These are phyloP conservation scores for Bertia moriformis DNA, from an alignment of 2,329 filamentous ascomycete species.

Conservation along the genomic window DNA sequence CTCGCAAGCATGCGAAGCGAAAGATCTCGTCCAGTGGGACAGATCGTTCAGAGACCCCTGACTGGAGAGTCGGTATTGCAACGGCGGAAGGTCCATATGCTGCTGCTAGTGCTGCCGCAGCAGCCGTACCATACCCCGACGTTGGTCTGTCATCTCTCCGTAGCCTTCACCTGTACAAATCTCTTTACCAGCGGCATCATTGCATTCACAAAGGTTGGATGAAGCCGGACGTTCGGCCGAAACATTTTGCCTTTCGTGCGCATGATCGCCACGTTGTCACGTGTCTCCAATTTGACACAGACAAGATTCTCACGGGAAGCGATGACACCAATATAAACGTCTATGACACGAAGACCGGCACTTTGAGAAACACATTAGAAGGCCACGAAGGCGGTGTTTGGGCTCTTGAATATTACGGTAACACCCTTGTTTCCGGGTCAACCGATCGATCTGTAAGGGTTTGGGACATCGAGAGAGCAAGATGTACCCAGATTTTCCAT, in stretches of 20 bases:
- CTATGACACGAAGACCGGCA: slow-evolving; percentile 91
- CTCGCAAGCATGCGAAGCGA: neutral
- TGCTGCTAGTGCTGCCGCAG: slow-evolving; percentile 69
- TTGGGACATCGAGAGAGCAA: slow-evolving; percentile 89
- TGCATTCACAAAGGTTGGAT: slow-evolving; percentile 90
- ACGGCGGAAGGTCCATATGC: slow-evolving; percentile 70
- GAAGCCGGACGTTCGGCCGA: slow-evolving; percentile 66
- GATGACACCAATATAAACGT: slow-evolving; percentile 97
- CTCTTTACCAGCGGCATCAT: slow-evolving; percentile 81
- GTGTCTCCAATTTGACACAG: slow-evolving; percentile 90
- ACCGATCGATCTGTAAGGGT: slow-evolving; percentile 97
- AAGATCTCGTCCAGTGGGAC: neutral
- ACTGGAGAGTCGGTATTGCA: neutral
- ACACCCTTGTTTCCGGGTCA: slow-evolving; percentile 85
- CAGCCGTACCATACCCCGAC: slow-evolving; percentile 68
- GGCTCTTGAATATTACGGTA: slow-evolving; percentile 92
- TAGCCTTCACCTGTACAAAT: slow-evolving; percentile 87
- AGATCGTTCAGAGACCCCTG: neutral
- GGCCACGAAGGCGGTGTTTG: slow-evolving; percentile 96
- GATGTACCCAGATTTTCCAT: slow-evolving; percentile 90
- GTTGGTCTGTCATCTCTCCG: slow-evolving; percentile 66
- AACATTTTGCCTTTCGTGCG: slow-evolving; percentile 89
- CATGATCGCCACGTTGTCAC: slow-evolving; percentile 95
- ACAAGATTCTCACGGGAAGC: slow-evolving; percentile 95
- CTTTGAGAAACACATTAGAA: slow-evolving; percentile 66